phyloP scores from a whole-genome alignment of 805 yeast genomes.

The Zygotorulaspora sp. region DNA sequence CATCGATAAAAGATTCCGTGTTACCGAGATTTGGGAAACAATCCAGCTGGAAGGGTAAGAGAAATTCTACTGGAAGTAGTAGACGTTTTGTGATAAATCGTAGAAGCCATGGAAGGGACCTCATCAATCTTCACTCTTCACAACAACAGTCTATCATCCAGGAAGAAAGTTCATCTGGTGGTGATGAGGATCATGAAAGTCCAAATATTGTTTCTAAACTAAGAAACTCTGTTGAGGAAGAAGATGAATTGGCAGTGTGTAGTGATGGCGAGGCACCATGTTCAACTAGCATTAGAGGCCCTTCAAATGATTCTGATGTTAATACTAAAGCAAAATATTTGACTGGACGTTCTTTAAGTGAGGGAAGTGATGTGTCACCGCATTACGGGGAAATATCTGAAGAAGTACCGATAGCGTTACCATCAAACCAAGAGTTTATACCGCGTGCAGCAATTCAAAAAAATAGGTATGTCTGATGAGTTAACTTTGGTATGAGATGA shows the following conservation, averaged over 20 bases:
- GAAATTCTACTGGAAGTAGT: constrained; percentile 11
- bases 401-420: constrained; percentile 16
- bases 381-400: constrained; percentile 10
- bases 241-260: constrained; percentile 9
- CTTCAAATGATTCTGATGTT: constrained; percentile 1
- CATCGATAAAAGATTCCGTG: constrained; percentile 19
- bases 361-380: constrained; percentile 23
- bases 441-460: too few relatives aligned
- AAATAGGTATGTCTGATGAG: too few relatives aligned
- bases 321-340: constrained; percentile 2
- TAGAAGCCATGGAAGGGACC: constrained; percentile 23
- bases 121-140: constrained; percentile 16
- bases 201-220: constrained; percentile 2
- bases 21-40: constrained; percentile 25
- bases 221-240: constrained; percentile 4
- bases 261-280: constrained; percentile 15
- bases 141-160: constrained; percentile 30
- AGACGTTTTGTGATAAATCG: constrained; percentile 20
- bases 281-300: constrained; percentile 3
- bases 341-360: constrained; percentile 15
- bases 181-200: constrained; percentile 17
- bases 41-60: constrained; percentile 16
- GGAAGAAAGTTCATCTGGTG: constrained; percentile 30
- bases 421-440: too few relatives aligned
- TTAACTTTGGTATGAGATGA: neutral